Evolutionary conservation across 2,329 filamentous ascomycete species (phyloP).

Genomic region (Pestalotiopsis sp.): DNA sequence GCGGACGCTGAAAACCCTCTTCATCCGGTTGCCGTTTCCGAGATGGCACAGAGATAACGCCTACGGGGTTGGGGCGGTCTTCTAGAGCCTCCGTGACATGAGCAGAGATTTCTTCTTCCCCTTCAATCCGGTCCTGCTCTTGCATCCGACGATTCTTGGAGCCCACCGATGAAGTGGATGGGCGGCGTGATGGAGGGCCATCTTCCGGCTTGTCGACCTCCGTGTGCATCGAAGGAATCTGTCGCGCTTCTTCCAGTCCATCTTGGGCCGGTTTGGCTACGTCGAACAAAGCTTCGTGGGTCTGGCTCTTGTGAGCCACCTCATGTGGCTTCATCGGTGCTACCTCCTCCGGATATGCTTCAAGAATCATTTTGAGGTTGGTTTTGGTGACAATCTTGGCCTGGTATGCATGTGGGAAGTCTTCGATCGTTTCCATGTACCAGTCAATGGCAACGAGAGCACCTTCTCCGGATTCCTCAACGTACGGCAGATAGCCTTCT

Average conservation of each 20-base stretch:
- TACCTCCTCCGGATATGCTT: constrained; percentile 29
- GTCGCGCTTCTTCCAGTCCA: background rate
- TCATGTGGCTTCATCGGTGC: background rate
- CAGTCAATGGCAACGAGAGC: constrained; percentile 32
- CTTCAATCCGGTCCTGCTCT: background rate
- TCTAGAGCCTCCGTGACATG: background rate
- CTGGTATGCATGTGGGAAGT: constrained; percentile 25
- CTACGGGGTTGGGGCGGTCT: background rate
- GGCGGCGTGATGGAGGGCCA: background rate
- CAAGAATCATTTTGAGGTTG: constrained; percentile 29
- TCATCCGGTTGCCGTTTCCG: background rate
- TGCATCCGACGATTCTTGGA: background rate
- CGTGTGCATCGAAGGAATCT: background rate
- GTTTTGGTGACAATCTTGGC: constrained; percentile 29
- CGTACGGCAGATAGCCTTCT: constrained; percentile 33
- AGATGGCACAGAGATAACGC: background rate
- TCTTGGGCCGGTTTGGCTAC: background rate
- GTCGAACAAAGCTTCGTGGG: background rate
- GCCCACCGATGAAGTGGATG: background rate
- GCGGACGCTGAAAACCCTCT: background rate
- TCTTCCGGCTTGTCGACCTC: background rate
- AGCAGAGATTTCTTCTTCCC: background rate
- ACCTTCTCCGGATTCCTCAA: constrained; percentile 26
- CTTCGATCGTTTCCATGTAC: constrained; percentile 35
- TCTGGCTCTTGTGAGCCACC: background rate